Evolutionary conservation across 768 basidiomycete genomes (phyloP).

Genomic region (Melanogaster broomeanus): DNA sequence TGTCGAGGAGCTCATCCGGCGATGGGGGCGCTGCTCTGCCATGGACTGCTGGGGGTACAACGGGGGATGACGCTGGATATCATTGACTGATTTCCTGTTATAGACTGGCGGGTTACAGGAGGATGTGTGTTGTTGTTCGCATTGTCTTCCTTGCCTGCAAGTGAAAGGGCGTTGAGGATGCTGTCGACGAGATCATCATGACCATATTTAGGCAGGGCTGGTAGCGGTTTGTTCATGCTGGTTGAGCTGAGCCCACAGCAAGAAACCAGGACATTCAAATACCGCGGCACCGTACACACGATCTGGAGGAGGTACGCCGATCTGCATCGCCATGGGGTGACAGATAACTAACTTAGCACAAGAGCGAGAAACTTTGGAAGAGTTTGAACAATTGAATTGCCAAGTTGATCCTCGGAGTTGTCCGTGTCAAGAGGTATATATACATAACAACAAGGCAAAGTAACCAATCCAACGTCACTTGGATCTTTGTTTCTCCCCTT

Average conservation of each 20-base stretch:
- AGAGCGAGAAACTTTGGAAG: no score
- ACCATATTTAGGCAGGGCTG: slow-evolving; percentile 10
- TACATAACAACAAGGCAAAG: no score
- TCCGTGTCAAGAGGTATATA: no score
- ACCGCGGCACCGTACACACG: background rate
- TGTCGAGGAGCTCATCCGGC: slow-evolving; percentile 31
- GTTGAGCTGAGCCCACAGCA: slow-evolving; percentile 1
- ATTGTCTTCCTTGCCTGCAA: slow-evolving; percentile 22
- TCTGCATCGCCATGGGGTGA: slow-evolving; percentile 18
- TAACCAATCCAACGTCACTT: no score
- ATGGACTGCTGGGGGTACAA: no score
- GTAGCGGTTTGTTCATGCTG: slow-evolving; percentile 24
- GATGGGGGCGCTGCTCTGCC: no score
- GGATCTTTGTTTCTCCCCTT: no score
- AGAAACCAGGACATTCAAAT: slow-evolving; percentile 8
- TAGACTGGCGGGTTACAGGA: background rate
- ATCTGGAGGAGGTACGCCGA: background rate
- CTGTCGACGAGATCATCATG: slow-evolving; percentile 33
- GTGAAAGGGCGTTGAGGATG: slow-evolving; percentile 35
- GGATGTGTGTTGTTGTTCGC: slow-evolving; percentile 19
- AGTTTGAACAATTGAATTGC: no score
- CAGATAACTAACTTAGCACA: no score
- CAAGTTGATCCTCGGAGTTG: slow-evolving; percentile 4
- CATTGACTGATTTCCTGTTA: no score
- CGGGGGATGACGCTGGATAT: no score